Evolutionary conservation across 192 early-diverging fungal species (phyloP).

Genomic region (Coemansia biformis): DNA sequence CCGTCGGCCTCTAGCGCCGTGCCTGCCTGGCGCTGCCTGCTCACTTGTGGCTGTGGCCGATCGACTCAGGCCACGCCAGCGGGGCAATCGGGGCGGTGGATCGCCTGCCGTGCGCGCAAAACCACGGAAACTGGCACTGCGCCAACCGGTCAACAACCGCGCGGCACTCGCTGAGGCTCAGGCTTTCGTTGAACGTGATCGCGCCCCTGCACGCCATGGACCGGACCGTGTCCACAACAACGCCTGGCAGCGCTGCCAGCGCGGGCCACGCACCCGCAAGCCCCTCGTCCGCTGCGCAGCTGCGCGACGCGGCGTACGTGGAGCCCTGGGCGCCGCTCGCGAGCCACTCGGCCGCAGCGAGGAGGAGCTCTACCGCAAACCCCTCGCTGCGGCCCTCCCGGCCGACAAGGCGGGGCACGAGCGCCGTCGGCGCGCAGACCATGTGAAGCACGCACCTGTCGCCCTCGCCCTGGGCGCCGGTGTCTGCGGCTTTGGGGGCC

Average conservation of each 20-base stretch:
- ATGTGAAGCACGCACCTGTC: background rate
- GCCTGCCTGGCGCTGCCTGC: too few relatives aligned
- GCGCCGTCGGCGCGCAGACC: slow-evolving; percentile 22
- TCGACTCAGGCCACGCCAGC: too few relatives aligned
- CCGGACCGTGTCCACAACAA: slow-evolving; percentile 27
- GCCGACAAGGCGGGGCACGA: slow-evolving; percentile 25
- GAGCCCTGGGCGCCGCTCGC: background rate
- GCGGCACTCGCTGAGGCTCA: slow-evolving; percentile 18
- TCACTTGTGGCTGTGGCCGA: background rate
- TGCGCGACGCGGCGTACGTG: too few relatives aligned
- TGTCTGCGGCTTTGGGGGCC: background rate
- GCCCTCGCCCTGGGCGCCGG: background rate
- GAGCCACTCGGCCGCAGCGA: slow-evolving; percentile 17
- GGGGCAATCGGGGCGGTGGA: slow-evolving; percentile 16
- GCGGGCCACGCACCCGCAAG: slow-evolving; percentile 25
- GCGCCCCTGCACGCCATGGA: slow-evolving; percentile 39
- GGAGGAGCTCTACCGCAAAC: slow-evolving; percentile 27
- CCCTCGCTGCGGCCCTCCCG: background rate
- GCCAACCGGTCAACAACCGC: slow-evolving; percentile 21
- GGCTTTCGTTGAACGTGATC: slow-evolving; percentile 37
- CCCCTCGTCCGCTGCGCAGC: too few relatives aligned
- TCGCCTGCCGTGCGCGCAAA: slow-evolving; percentile 45
- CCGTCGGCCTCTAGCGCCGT: too few relatives aligned
- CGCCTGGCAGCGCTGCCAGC: slow-evolving; percentile 17
- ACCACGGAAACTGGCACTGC: slow-evolving; percentile 30